Percentiles rank a stretch among this genome's conserved stretches.
phyloP scores from a whole-genome alignment of 2,329 filamentous ascomycete genomes.

The Cryphonectria carpinicola region DNA sequence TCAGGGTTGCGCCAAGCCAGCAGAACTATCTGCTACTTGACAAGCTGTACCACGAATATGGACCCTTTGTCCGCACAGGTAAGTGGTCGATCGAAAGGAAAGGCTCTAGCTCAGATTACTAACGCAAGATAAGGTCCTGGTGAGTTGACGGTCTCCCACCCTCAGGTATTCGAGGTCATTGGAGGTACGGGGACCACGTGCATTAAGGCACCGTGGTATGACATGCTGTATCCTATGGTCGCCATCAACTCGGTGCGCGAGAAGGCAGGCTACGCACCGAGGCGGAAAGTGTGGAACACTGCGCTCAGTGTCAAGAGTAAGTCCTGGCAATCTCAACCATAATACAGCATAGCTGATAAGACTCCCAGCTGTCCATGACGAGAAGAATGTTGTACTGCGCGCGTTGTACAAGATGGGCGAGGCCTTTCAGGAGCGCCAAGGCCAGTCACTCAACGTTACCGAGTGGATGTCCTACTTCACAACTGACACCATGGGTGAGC shows the following conservation, averaged over 20 bases:
- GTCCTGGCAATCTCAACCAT: background rate
- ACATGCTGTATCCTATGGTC: background rate
- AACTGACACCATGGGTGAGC: background rate
- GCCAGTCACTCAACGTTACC: background rate
- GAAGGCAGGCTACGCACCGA: background rate
- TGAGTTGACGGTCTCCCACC: background rate
- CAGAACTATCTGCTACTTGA: background rate
- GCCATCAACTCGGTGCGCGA: background rate
- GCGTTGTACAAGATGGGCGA: background rate
- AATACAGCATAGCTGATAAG: background rate
- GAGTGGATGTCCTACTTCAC: background rate
- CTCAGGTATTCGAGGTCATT: background rate
- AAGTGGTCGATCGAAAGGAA: background rate
- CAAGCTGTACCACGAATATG: background rate
- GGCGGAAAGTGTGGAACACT: background rate
- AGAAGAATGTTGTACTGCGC: background rate
- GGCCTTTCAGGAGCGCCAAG: background rate
- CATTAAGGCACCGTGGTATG: background rate
- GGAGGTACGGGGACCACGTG: background rate
- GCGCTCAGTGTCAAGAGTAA: background rate
- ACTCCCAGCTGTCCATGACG: background rate
- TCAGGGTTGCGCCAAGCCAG: background rate
- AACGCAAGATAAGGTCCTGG: background rate
- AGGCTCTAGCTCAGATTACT: background rate
- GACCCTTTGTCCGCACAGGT: background rate